phyloP scores from a whole-genome alignment of 306 rosid species.

The Medicago lupulina region DNA sequence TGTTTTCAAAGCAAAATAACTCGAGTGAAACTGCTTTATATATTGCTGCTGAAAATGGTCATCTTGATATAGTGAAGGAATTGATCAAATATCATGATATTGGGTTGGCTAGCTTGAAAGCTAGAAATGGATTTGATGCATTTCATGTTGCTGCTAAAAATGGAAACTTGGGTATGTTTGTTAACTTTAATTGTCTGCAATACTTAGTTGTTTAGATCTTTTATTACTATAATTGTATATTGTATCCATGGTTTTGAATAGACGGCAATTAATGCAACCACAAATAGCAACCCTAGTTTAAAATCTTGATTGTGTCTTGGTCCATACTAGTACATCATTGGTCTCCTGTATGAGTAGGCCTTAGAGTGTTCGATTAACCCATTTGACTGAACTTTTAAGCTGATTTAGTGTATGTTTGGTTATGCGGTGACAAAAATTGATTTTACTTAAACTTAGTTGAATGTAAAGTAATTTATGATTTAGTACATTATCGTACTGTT shows the following conservation, averaged over 20 bases:
- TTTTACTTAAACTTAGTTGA: too few species aligned
- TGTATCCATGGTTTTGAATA: neutral
- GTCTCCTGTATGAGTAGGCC: constrained; percentile 27
- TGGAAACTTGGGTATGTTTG: constrained; percentile 66
- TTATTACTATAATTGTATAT: neutral
- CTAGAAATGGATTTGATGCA: constrained; percentile 76
- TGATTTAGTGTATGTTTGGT: neutral
- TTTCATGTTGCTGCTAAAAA: constrained; percentile 83
- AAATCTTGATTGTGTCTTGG: neutral
- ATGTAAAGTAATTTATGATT: too few species aligned
- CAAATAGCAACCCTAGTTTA: neutral
- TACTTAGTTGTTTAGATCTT: constrained; percentile 6
- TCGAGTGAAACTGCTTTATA: constrained; percentile 71
- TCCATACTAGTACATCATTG: constrained; percentile 4
- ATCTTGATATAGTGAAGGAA: constrained; percentile 61
- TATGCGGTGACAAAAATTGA: too few species aligned
- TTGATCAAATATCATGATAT: constrained; percentile 59
- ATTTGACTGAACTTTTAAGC: constrained; percentile 8
- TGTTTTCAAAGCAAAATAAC: constrained; percentile 63
- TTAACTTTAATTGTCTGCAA: constrained; percentile 13
- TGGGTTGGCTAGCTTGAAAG: constrained; percentile 61
- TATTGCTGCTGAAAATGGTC: constrained; percentile 67
- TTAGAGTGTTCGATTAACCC: neutral
- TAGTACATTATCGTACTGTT: too few species aligned
- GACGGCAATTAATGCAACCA: neutral